These are phyloP conservation scores for Zygosaccharomyces rouxii DNA, from an alignment of 805 yeast species.

Conservation along the genomic window DNA sequence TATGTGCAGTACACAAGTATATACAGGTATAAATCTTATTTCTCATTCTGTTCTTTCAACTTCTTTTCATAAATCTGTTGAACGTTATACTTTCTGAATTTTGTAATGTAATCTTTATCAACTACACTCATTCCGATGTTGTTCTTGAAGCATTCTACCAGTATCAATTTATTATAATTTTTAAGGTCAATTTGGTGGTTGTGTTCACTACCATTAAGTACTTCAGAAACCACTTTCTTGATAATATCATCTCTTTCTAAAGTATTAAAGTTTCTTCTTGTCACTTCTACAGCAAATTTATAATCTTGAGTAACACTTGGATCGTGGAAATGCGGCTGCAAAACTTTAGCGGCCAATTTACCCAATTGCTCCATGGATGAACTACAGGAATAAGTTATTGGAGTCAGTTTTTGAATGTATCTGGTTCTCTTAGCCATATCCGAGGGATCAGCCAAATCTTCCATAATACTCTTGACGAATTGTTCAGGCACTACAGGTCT, in stretches of 20 bases:
- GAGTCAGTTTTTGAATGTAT: constrained; percentile 74
- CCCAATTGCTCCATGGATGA: constrained; percentile 66
- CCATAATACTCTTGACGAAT: constrained; percentile 61
- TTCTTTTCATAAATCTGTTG: constrained; percentile 66
- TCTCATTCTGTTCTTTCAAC: constrained; percentile 17
- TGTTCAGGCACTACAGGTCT: constrained; percentile 74
- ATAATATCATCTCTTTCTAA: constrained; percentile 71
- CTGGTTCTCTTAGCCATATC: constrained; percentile 51
- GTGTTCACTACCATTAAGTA: constrained; percentile 53
- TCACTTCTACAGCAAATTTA: constrained; percentile 76
- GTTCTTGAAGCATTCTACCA: constrained; percentile 85
- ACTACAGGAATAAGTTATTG: constrained; percentile 69
- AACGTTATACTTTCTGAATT: constrained; percentile 65
- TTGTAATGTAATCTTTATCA: constrained; percentile 47
- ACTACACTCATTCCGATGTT: constrained; percentile 86
- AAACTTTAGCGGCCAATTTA: constrained; percentile 54
- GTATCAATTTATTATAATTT: constrained; percentile 66
- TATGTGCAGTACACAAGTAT: constrained; percentile 1
- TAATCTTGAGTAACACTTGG: constrained; percentile 35
- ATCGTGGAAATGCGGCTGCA: constrained; percentile 64
- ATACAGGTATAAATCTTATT: constrained; percentile 3
- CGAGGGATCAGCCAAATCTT: constrained; percentile 49
- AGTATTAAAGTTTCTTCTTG: constrained; percentile 71
- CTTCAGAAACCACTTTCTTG: constrained; percentile 61
- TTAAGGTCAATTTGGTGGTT: constrained; percentile 80